Conservation (phyloP, 1,139 yeast genomes). For the Taiozyma sp. region DNA sequence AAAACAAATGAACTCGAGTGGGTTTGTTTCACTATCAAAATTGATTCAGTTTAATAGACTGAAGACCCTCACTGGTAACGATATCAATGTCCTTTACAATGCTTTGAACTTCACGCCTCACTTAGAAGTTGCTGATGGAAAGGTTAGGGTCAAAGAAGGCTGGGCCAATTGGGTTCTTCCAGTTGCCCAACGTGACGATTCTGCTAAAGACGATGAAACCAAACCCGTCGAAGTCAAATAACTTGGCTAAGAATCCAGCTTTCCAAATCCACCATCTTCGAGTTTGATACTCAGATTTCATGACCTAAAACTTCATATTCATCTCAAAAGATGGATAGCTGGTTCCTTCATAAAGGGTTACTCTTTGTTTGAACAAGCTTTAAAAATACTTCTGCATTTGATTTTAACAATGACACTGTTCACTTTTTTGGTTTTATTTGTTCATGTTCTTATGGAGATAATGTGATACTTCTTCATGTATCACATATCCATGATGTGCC, state of each 20-base stretch:
- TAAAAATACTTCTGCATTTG: neutral
- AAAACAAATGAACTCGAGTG: constrained; percentile 65
- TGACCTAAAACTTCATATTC: neutral
- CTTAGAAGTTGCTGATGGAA: constrained; percentile 35
- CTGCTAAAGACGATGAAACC: constrained; percentile 29
- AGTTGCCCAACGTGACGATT: constrained; percentile 34
- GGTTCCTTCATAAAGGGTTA: neutral
- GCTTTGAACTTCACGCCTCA: constrained; percentile 30
- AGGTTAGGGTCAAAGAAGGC: constrained; percentile 37
- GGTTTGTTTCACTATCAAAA: constrained; percentile 42
- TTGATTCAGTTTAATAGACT: constrained; percentile 73
- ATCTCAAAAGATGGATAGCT: neutral
- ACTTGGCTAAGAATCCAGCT: neutral
- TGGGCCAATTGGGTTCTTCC: constrained; percentile 49
- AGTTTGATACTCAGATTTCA: neutral
- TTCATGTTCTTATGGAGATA: neutral
- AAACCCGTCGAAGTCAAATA: neutral
- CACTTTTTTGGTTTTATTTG: neutral
- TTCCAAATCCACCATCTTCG: neutral
- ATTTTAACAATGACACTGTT: neutral
- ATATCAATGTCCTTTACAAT: constrained; percentile 37
- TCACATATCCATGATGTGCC: neutral
- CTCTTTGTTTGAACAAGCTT: neutral
- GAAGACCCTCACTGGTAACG: constrained; percentile 48
- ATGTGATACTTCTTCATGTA: neutral